Base-by-base conservation (phyloP, 345 rosid species). In the Gynandropsis gynandra region DNA sequence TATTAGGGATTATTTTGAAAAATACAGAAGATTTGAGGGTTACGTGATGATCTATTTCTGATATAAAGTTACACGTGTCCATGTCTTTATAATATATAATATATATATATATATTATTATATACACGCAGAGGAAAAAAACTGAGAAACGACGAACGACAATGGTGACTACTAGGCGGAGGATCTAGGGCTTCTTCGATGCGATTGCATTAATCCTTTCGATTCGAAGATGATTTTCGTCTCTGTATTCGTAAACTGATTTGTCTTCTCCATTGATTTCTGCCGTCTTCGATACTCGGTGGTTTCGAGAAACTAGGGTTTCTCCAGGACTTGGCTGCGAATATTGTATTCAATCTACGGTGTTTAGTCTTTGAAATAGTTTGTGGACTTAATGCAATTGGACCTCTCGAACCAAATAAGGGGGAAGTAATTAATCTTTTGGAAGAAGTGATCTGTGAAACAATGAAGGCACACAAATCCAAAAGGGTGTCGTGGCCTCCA, bases 401-500 rank as follows among this genome's bases (percentile, higher is more conserved):
- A 65, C 59, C 21, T 51, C 13, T 16, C 49, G 47, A 56, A 56
- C 42, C 51, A 35, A 11, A 14, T 50, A 27, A 19, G 10, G 11
- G 15, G 45, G 17, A 58, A 37, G 29, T 3, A 31, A 42, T 20
- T 21, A 33, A 33, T 50, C 15, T 14, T 42, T 56, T 57, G 46
- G 51, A 44, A 16, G 14, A 65, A 58, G 60, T 59, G 37, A 10
- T 8, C 16, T 48, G 10, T 76, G 84, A 73, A 66, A 85, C 68
- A 63, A 85, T 89, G 97, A 66, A 82, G 69, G 76, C 86, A 72
- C 73, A 62, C 72, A 84, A 83, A 86, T 80, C 82, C 65, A 89
- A 82, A 80, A 74, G 89, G 71, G 75, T 90, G 46, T 67, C 85
- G 8, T 87, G 98, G 98, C 95, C 95, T 37, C 62, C 95, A 11